Evolutionary conservation across 768 basidiomycete genomes (phyloP).

Genomic region (Cystobasidium onofrii): DNA sequence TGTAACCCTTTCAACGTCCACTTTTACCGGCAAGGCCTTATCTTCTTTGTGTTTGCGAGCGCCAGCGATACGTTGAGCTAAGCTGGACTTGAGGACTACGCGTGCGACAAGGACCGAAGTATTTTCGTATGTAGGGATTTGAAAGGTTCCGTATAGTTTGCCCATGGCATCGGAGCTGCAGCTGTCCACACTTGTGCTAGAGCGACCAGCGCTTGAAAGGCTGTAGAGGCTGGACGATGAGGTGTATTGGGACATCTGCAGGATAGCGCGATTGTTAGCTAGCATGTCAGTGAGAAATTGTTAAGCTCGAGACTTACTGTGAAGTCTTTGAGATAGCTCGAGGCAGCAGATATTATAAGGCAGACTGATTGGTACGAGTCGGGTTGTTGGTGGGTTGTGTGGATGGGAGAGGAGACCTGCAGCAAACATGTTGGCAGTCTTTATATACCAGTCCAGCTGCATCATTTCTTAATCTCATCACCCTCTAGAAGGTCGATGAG

Average conservation of each 20-base stretch:
- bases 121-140: not conserved
- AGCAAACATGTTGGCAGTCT: not conserved
- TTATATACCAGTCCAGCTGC: not conserved
- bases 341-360: too few species aligned
- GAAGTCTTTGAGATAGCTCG: not conserved
- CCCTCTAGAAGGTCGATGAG: not conserved
- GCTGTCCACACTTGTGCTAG: not conserved
- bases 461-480: not conserved
- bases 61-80: not conserved
- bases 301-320: not conserved
- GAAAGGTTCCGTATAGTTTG: not conserved
- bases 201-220: not conserved
- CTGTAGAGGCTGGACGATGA: not conserved
- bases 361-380: too few species aligned
- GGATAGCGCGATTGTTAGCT: not conserved
- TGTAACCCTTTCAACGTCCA: too few species aligned
- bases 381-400: not conserved
- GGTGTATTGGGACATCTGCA: not conserved
- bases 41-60: not conserved
- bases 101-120: not conserved
- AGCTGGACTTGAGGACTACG: slow-evolving; percentile 1
- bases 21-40: too few species aligned
- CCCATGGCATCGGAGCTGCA: not conserved
- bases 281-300: not conserved
- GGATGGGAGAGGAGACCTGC: not conserved